A percentile compares a stretch with the other conserved stretches of the same genome.
These are phyloP conservation scores for Chaetomiaceae sp. DNA, from an alignment of 2,329 filamentous ascomycete genomes.

Conservation along the genomic window DNA sequence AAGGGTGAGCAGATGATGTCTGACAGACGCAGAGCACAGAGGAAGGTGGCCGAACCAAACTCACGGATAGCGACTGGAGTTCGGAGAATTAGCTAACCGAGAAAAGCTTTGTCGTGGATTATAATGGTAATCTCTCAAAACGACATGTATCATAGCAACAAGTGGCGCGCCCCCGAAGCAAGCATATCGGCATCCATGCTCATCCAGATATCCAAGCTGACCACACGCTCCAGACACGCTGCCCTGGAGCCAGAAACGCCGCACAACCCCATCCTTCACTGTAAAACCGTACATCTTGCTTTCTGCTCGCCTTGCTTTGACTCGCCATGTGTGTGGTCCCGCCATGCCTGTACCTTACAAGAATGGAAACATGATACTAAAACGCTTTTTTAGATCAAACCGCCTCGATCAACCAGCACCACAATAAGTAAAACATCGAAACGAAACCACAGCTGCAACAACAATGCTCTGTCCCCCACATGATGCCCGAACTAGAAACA, in stretches of 20 bases:
- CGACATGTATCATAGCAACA: conserved; percentile 10
- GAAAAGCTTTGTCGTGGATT: conserved; percentile 1
- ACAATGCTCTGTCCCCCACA: neutral
- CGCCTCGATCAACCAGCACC: neutral
- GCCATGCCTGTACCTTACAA: conserved; percentile 7
- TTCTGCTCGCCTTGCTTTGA: neutral
- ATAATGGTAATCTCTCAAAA: neutral
- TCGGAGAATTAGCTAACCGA: too few species aligned
- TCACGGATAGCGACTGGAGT: too few species aligned
- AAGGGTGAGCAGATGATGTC: too few species aligned
- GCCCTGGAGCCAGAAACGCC: neutral
- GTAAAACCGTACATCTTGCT: neutral
- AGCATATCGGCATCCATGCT: neutral
- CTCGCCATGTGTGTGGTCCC: too few species aligned
- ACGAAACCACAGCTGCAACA: neutral
- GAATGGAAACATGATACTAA: conserved; percentile 4
- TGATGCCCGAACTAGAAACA: neutral
- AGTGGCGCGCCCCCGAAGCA: too few species aligned
- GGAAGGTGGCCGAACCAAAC: too few species aligned
- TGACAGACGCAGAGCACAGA: too few species aligned
- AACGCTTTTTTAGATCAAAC: conserved; percentile 4
- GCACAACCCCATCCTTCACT: too few species aligned
- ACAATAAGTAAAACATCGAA: conserved; percentile 7
- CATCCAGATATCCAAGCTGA: neutral
- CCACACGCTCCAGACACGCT: neutral